Conservation (phyloP, 306 rosid species). For the Calophaca sinica region DNA sequence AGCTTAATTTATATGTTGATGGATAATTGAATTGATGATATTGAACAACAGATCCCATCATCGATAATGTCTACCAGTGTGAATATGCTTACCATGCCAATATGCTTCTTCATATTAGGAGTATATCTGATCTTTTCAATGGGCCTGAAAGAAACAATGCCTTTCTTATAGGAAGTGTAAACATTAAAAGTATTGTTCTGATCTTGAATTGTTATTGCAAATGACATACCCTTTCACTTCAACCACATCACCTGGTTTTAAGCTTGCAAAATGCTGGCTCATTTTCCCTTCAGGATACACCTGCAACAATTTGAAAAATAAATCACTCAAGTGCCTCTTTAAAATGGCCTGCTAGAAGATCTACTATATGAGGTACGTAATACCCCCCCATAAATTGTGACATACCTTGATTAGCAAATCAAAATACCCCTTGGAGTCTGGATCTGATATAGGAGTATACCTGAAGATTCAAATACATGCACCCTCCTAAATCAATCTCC, state of each 20-base stretch:
- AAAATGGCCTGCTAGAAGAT: conserved; percentile 17
- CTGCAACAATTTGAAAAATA: conserved; percentile 54
- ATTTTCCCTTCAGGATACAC: conserved; percentile 96
- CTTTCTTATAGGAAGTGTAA: conserved; percentile 41
- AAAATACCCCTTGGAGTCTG: conserved; percentile 89
- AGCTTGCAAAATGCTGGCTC: conserved; percentile 98
- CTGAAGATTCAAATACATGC: conserved; percentile 53
- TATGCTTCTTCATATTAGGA: conserved; percentile 95
- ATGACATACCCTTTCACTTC: conserved; percentile 95
- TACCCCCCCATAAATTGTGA: conserved; percentile 20
- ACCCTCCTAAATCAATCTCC: conserved; percentile 36
- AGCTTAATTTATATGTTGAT: conserved; percentile 20
- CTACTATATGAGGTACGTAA: conserved; percentile 31
- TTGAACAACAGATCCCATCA: conserved; percentile 30
- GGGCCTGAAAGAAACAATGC: conserved; percentile 71
- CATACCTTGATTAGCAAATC: conserved; percentile 93
- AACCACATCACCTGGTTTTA: conserved; percentile 92
- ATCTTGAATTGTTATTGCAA: conserved; percentile 31
- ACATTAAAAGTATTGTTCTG: conserved; percentile 29
- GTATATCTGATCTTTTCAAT: conserved; percentile 86
- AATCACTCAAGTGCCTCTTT: conserved; percentile 17
- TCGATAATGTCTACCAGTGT: conserved; percentile 25
- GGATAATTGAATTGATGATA: conserved; percentile 23
- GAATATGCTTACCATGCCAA: conserved; percentile 85
- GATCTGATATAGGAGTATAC: conserved; percentile 97